Evolutionary conservation across 495 filamentous ascomycete genomes (phyloP).

Genomic region (Filosporella fistucella): DNA sequence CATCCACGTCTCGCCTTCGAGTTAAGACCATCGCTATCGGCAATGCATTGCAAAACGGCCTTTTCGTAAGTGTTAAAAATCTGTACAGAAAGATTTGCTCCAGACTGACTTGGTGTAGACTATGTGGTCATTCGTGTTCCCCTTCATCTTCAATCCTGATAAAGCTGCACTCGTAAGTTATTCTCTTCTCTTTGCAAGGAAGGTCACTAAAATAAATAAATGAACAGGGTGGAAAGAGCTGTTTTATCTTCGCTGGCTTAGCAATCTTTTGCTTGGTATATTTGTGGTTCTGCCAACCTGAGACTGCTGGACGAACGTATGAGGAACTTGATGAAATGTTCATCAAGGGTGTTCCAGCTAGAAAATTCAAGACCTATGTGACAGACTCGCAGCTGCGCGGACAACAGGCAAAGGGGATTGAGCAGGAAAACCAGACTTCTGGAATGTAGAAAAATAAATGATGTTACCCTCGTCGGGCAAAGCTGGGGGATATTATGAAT

Average conservation of each 20-base stretch:
- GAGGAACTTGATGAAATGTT: slow-evolving; percentile 72
- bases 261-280: slow-evolving; percentile 38
- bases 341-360: slow-evolving; percentile 53
- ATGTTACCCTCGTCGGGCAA: too few species aligned
- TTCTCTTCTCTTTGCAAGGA: too few species aligned
- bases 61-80: too few species aligned
- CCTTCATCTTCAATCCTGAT: slow-evolving; percentile 28
- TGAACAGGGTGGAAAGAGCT: background rate
- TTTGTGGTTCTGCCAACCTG: slow-evolving; percentile 68
- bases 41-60: slow-evolving; percentile 24
- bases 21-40: slow-evolving; percentile 32
- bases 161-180: slow-evolving; percentile 25
- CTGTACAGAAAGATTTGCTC: too few species aligned
- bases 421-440: too few species aligned
- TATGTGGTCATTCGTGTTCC: slow-evolving; percentile 29
- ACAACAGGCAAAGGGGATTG: slow-evolving; percentile 1
- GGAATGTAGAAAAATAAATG: too few species aligned
- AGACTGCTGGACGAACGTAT: slow-evolving; percentile 63
- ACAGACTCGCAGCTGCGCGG: slow-evolving; percentile 1
- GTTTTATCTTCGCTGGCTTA: slow-evolving; percentile 23
- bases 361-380: slow-evolving; percentile 46
- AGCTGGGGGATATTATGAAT: too few species aligned
- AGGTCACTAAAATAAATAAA: too few species aligned
- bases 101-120: too few species aligned
- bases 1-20: slow-evolving; percentile 25